Evolutionary conservation across 2,329 filamentous ascomycete genomes (phyloP), one percentile per base, ranked within the genome.

Genomic region (Colletotrichum tanaceti): DNA sequence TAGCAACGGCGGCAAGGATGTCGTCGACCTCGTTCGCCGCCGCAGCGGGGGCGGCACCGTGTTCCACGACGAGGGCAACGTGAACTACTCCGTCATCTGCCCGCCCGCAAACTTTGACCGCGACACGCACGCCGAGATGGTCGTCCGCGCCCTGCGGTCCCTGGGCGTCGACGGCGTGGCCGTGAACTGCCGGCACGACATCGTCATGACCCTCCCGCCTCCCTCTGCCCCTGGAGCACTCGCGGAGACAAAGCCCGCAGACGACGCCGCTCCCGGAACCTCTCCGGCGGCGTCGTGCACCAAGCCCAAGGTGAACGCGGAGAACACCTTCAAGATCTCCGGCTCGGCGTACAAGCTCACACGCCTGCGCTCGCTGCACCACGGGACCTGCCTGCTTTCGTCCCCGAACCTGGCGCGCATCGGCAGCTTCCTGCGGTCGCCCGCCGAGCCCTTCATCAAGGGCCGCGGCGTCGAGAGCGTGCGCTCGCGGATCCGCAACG

Each of bases 281-380:
- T 16, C 41, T 22, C 10, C 46, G 16, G 35, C 20, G 7, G 32
- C 58, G 14, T 61, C 58, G 7, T 61, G 58, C 58, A 18, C 44
- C 46, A 49, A 38, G 28, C 57, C 44, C 5, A 59, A 59, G n/a
- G 65, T 53, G 3, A 58, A 65, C 41, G 54, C 61, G 58, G 71
- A 67, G 16, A 67, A 70, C 47, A 84, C 86, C 1, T 88, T 90
- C 76, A 99, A 99, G 78, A 87, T 98, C 13, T 97, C 94, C 0
- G 96, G 96, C 1, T 98, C 94, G 0, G 96, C 96, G 13, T 99
- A 97, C 81, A 98, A 98, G 79, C 84, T 99, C 62, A 98, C 93
- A 0, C 86, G 92, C 28, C 82, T 88, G 57, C 87, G 95, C 52
- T 91, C 94, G 9, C 84, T 99, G 66, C 96, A 99, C 79, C 96